Evolutionary conservation across 352 stramenopile species (phyloP).

Genomic region (Aphanomyces euteiches): DNA sequence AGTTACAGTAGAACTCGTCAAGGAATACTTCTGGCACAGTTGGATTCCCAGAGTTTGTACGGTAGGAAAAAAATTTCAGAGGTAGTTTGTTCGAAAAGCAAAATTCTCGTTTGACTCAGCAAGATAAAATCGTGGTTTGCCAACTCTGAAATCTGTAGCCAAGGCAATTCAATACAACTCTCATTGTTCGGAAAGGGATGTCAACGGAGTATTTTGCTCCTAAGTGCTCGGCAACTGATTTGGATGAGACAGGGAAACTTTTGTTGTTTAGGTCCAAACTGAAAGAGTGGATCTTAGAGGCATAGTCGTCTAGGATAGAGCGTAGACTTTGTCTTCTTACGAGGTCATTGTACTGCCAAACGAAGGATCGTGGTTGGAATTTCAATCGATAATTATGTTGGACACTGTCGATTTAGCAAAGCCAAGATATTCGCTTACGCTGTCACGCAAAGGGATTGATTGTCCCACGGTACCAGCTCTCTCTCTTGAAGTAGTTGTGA

Average conservation of each 20-base stretch:
- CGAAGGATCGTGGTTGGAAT: background rate
- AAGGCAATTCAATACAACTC: background rate
- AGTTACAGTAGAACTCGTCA: constrained; percentile 34
- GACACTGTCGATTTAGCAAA: background rate
- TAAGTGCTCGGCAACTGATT: background rate
- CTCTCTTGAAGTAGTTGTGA: background rate
- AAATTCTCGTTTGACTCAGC: background rate
- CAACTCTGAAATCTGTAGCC: background rate
- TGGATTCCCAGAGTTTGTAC: background rate
- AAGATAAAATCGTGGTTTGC: background rate
- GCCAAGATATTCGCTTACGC: background rate
- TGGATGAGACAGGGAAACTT: background rate
- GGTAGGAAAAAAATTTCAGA: background rate
- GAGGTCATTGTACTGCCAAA: background rate
- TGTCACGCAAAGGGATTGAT: background rate
- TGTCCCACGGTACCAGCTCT: background rate
- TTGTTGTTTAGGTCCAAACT: background rate
- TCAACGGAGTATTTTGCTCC: background rate
- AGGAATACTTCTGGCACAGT: constrained; percentile 29
- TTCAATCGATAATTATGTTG: background rate
- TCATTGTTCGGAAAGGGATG: background rate
- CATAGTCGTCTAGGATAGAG: background rate
- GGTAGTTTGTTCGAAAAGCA: background rate
- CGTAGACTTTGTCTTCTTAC: background rate
- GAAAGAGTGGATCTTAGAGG: background rate